phyloP scores from a whole-genome alignment of 1,139 yeast genomes.

The Geotrichum armillariae region DNA sequence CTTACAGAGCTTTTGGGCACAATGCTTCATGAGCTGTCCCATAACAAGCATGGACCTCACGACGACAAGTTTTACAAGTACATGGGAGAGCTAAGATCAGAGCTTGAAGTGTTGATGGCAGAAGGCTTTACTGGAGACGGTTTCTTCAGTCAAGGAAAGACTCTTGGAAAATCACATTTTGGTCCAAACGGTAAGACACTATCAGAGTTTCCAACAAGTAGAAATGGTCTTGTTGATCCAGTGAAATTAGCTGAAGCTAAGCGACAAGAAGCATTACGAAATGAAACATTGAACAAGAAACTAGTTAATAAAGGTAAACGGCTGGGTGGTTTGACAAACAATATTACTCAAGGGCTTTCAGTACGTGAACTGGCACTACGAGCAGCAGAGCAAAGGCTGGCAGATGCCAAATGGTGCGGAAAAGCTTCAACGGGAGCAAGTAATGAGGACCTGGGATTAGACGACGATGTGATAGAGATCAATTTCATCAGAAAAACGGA shows the following conservation, averaged over 20 bases:
- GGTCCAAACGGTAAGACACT: neutral
- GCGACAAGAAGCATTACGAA: conserved; percentile 23
- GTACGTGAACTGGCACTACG: conserved; percentile 53
- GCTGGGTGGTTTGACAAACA: conserved; percentile 27
- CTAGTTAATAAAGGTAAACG: conserved; percentile 29
- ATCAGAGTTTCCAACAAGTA: conserved; percentile 1
- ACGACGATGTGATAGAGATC: conserved; percentile 23
- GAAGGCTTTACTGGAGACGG: conserved; percentile 46
- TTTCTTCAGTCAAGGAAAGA: conserved; percentile 53
- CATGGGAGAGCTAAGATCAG: conserved; percentile 59
- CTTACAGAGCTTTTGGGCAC: conserved; percentile 74
- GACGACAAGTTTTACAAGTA: conserved; percentile 66
- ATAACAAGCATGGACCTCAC: conserved; percentile 79
- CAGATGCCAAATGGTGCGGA: conserved; percentile 60
- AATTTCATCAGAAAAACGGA: neutral
- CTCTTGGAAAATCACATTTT: conserved; percentile 46
- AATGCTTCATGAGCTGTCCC: conserved; percentile 85
- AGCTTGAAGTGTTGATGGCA: conserved; percentile 57
- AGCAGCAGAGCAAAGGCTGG: conserved; percentile 67
- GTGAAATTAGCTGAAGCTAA: conserved; percentile 26
- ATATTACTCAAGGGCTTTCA: conserved; percentile 24
- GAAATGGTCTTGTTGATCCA: conserved; percentile 20
- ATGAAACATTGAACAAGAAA: conserved; percentile 24
- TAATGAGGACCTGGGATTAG: conserved; percentile 21
- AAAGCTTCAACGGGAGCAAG: conserved; percentile 8